Percentiles rank a stretch among this genome's conserved stretches.
These are phyloP conservation scores for Turritis glabra DNA, from an alignment of 345 rosid species.

Conservation along the genomic window DNA sequence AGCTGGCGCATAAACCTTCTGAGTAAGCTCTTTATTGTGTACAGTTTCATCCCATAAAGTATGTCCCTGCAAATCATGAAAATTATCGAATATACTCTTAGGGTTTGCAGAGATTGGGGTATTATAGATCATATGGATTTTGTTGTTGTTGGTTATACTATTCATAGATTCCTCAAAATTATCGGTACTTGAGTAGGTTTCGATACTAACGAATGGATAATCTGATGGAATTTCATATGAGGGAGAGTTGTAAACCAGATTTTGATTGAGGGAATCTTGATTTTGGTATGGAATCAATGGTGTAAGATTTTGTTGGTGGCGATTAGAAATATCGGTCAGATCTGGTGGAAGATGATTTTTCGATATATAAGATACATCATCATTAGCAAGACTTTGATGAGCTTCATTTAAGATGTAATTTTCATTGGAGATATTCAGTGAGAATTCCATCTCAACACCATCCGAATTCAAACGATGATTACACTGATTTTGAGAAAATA, in stretches of 20 bases:
- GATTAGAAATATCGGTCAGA: not conserved
- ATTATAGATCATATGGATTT: not conserved
- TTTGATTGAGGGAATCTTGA: not conserved
- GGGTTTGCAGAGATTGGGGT: not conserved
- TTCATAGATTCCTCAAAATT: not conserved
- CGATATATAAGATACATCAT: not conserved
- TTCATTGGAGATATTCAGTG: not conserved
- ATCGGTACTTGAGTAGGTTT: not conserved
- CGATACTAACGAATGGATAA: not conserved
- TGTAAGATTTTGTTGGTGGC: not conserved
- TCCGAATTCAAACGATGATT: not conserved
- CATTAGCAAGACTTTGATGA: not conserved
- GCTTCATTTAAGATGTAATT: not conserved
- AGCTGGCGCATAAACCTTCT: not conserved
- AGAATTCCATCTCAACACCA: not conserved
- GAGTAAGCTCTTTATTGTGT: not conserved
- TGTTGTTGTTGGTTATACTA: not conserved
- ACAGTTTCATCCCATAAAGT: not conserved
- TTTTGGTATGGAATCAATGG: not conserved
- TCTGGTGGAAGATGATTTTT: not conserved
- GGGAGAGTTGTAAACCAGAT: not conserved
- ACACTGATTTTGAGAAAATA: not conserved
- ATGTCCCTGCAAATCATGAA: not conserved
- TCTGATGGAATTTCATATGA: not conserved
- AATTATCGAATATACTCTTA: not conserved